phyloP scores from a whole-genome alignment of 257 asterid species.

The Petrea volubilis region DNA sequence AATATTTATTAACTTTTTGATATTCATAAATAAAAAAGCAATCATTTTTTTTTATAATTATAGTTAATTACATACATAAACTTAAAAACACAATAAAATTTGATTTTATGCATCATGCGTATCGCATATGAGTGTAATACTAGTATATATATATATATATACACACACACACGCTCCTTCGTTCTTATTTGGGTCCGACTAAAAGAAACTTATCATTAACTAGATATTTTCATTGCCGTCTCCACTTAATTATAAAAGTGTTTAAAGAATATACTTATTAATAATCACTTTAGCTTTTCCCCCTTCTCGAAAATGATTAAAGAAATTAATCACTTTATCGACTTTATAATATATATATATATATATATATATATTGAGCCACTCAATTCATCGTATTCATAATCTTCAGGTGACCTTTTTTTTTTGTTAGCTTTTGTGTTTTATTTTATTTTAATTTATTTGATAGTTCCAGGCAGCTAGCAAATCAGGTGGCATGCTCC shows the following conservation, averaged over 20 bases:
- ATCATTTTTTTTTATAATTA: too few species aligned
- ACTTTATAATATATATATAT: too few species aligned
- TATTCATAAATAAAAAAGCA: too few species aligned
- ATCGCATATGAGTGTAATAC: too few species aligned
- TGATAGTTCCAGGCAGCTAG: constrained; percentile 25
- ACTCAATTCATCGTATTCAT: constrained; percentile 19
- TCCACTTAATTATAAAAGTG: background rate
- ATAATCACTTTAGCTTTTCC: background rate
- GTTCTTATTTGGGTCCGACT: too few species aligned
- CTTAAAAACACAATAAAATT: too few species aligned
- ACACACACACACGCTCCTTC: too few species aligned
- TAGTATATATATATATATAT: too few species aligned
- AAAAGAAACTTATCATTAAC: too few species aligned
- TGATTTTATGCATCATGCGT: too few species aligned
- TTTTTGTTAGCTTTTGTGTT: background rate
- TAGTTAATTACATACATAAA: too few species aligned
- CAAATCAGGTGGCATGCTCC: constrained; percentile 55
- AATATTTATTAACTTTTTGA: too few species aligned
- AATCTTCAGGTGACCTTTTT: background rate
- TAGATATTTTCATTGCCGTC: background rate
- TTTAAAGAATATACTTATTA: background rate
- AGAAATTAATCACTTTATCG: constrained; percentile 13
- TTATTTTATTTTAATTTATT: background rate
- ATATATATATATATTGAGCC: constrained; percentile 4
- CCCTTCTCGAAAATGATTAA: background rate